Base-by-base conservation (phyloP, 495 filamentous ascomycete genomes). In the Podospora pseudoanserina region DNA sequence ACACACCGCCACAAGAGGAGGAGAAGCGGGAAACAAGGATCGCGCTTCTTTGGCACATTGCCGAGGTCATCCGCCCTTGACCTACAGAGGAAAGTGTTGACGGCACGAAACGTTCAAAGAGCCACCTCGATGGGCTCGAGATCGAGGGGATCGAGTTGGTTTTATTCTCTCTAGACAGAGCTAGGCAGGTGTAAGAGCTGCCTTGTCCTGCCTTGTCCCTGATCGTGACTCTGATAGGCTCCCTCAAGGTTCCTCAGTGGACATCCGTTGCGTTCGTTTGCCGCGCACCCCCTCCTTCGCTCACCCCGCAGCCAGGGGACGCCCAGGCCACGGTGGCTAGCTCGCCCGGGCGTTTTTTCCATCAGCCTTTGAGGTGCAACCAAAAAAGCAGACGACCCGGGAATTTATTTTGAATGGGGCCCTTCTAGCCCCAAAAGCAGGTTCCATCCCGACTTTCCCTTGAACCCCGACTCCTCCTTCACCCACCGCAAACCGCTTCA, bases 401-500 rank as follows among this genome's bases (percentile, higher is more conserved):
- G 39, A 49, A 49, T 49, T 49, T 49, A 49, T 49, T 44, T 32
- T 20, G 19, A 32, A 32, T 63, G 44, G 66, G 63, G 66, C 65
- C 67, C 70, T 30, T 61, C 62, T 61, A 59, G 67, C 64, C 67
- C 70, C 71, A 66, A 71, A 71, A 73, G 32, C 65, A 54, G 63
- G 59, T 65, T 67, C 68, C 59, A 66, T 71, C 75, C 70, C 69
- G 72, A 70, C 60, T 63, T 66, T 70, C 64, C 49, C 68, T 53
- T 16, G 58, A 60, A 65, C 59, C 19, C 26, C 19, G 56, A 23
- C 26, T 59, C 56, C 56, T 59, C 18, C 69, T 72, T 72, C 68
- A 72, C 66, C 76, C 76, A 72, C 64, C 71, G 65, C 58, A 73
- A 78, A 75, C 76, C 76, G 76, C 73, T 69, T 70, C 72, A 70